These are phyloP conservation scores for Neofusicoccum kwambonambiense DNA, from an alignment of 2,329 filamentous ascomycete genomes.

Conservation along the genomic window DNA sequence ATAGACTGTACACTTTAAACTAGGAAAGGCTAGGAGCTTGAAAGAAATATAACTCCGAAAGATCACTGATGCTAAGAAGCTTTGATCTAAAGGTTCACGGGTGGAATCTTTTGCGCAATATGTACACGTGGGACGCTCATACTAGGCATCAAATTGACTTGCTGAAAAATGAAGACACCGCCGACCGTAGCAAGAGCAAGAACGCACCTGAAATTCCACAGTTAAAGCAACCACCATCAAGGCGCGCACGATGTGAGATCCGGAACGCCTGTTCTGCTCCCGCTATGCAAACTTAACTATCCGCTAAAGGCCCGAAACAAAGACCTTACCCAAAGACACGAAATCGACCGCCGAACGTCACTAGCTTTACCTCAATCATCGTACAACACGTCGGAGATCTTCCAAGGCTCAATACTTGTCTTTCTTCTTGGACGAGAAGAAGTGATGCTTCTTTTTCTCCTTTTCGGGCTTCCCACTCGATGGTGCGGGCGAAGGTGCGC, in stretches of 20 bases:
- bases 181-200: conserved; percentile 6
- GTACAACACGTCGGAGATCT: too few species aligned
- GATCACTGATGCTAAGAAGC: background rate
- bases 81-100: background rate
- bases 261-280: conserved; percentile 17
- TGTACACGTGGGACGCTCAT: background rate
- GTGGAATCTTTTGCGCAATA: background rate
- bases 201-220: conserved; percentile 13
- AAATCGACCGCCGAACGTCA: background rate
- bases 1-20: too few species aligned
- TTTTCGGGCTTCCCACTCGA: conserved; percentile 39
- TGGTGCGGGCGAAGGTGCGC: conserved; percentile 6
- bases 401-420: conserved; percentile 1
- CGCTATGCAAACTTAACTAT: conserved; percentile 16
- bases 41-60: background rate
- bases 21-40: too few species aligned
- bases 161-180: background rate
- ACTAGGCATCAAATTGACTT: background rate
- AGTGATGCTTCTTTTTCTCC: conserved; percentile 59
- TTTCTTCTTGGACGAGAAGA: conserved; percentile 42
- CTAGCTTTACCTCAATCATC: too few species aligned
- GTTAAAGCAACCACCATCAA: conserved; percentile 3
- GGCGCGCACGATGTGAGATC: conserved; percentile 7
- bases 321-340: background rate
- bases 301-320: background rate